Evolutionary conservation across 257 asterid species (phyloP), one percentile per base, ranked within the genome.

Genomic region (Jacaranda mimosifolia): DNA sequence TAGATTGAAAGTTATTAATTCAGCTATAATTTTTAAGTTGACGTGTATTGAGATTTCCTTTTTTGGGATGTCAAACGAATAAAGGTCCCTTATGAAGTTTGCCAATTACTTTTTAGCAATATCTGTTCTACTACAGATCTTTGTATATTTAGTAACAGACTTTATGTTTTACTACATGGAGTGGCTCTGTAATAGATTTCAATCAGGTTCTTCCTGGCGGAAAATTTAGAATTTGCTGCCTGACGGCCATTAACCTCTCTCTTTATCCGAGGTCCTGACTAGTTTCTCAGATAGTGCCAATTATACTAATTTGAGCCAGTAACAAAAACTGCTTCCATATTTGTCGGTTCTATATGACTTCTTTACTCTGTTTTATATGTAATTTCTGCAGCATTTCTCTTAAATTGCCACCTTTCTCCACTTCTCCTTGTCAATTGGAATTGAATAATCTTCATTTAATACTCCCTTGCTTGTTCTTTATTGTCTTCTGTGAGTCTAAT

Each of bases 211-310:
- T 32, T n/a, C 32, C 32, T 46, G 45, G 62, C 36, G 7, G 13
- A 62, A 60, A 32, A 48, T 60, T 6, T 17, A 68, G 9, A 15
- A 73, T 45, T 9, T 59, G 59, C 69, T 19, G 45, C 36, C 58
- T 62, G 38, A 46, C 32, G 51, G 8, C 18, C 45, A 42, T 11
- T 72, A 2, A 69, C 39, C 57, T 73, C 62, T 1, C 17, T 68
- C 21, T 43, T 9, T 68, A 48, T 73, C 13, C 70, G 35, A 40
- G 68, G 66, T 45, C 68, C 58, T 57, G 45, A 42, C 43, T 57
- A 42, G 32, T 32, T 42, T 72, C 68, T 57, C 52, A 18, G 43
- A 14, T 39, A 42, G 39, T 58, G 45, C 26, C 39, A 38, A 19
- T 38, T 52, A 56, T 40, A 68, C 66, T 40, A 10, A 39, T 57